Conservation (phyloP, 495 filamentous ascomycete species). For the Daldinia grandis region DNA sequence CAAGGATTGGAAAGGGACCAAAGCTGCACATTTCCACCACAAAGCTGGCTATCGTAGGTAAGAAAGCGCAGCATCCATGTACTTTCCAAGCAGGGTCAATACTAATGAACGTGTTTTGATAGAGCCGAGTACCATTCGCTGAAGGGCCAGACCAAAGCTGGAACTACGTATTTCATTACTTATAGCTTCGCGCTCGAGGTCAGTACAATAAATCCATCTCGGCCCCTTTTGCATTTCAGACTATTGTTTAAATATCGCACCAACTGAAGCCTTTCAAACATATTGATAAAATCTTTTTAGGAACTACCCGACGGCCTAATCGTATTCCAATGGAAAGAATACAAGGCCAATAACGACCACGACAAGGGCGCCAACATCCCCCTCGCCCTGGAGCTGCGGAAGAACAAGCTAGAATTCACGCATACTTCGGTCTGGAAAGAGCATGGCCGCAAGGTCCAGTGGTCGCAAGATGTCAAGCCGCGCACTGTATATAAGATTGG, state of each 20-base stretch:
- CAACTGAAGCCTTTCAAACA: not conserved
- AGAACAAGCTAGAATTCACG: constrained; percentile 23
- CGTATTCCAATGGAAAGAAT: constrained; percentile 37
- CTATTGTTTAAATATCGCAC: not conserved
- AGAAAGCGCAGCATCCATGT: not conserved
- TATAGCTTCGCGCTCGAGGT: constrained; percentile 32
- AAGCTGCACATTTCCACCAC: constrained; percentile 29
- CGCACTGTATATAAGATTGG: constrained; percentile 28
- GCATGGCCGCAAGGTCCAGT: constrained; percentile 25
- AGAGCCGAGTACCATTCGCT: constrained; percentile 36
- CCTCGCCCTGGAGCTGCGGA: constrained; percentile 6
- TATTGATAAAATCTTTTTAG: constrained; percentile 5
- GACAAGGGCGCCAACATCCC: constrained; percentile 32
- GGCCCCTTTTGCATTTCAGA: not conserved
- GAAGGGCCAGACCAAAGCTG: constrained; percentile 22
- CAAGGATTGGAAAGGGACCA: constrained; percentile 19
- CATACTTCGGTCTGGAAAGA: constrained; percentile 27
- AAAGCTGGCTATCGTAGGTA: constrained; percentile 27
- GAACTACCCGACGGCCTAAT: constrained; percentile 24
- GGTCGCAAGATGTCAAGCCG: constrained; percentile 21
- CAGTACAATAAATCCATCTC: not conserved
- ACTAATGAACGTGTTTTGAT: not conserved
- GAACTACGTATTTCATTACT: constrained; percentile 35
- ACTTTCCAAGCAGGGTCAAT: too few relatives aligned
- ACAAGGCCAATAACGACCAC: constrained; percentile 30